Percentiles rank a stretch among this genome's conserved stretches.
Evolutionary conservation across 2,329 filamentous ascomycete species (phyloP).

Genomic region (Hypoxylon sp.): DNA sequence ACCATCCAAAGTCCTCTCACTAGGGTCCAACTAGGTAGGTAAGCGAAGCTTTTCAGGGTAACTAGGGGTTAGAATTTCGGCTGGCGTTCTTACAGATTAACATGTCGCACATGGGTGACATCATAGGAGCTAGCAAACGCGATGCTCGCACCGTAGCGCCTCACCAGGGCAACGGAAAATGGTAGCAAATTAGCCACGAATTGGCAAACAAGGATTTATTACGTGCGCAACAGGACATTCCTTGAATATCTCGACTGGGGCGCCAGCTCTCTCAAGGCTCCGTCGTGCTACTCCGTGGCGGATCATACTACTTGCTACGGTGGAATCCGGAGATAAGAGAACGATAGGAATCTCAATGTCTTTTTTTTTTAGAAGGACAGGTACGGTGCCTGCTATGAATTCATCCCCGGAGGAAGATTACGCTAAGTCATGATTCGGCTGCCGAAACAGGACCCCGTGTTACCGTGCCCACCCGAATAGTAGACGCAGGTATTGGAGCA

Average conservation of each 20-base stretch:
- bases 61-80: neutral
- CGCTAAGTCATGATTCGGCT: conserved; percentile 23
- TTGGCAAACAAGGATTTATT: neutral
- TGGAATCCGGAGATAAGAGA: conserved; percentile 7
- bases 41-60: neutral
- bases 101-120: neutral
- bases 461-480: conserved; percentile 14
- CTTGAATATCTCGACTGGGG: neutral
- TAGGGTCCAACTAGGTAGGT: neutral
- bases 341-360: neutral
- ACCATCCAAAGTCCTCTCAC: neutral
- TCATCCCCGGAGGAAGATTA: conserved; percentile 1
- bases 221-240: neutral
- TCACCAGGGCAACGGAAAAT: neutral
- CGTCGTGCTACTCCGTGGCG: conserved; percentile 2
- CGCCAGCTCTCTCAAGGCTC: neutral
- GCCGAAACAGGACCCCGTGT: conserved; percentile 32
- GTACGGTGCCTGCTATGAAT: neutral
- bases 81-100: neutral
- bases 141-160: neutral
- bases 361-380: neutral
- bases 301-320: neutral
- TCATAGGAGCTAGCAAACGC: neutral
- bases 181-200: neutral
- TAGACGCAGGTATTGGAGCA: neutral